Evolutionary conservation across 768 basidiomycete genomes (phyloP).

Genomic region (Tubosaeta sp.): DNA sequence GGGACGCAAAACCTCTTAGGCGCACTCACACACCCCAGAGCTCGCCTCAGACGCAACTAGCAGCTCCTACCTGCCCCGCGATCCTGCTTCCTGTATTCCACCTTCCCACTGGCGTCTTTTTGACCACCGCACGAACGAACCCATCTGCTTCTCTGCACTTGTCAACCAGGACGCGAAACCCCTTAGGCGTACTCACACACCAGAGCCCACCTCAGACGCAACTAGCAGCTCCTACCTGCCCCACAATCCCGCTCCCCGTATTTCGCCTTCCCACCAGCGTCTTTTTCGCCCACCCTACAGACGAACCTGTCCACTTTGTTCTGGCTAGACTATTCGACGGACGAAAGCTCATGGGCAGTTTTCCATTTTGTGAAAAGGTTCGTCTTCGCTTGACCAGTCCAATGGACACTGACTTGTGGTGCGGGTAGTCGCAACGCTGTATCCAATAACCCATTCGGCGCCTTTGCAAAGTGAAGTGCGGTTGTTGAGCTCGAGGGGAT

Average conservation of each 20-base stretch:
- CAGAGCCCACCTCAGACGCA: constrained; percentile 60
- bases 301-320: constrained; percentile 87
- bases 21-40: constrained; percentile 65
- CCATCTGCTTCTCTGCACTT: too few species aligned
- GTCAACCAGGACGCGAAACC: constrained; percentile 70
- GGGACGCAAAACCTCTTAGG: constrained; percentile 62
- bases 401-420: constrained; percentile 32
- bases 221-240: constrained; percentile 46
- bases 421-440: constrained; percentile 36
- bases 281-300: constrained; percentile 87
- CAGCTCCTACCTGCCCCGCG: constrained; percentile 46
- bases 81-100: too few species aligned
- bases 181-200: constrained; percentile 56
- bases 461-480: constrained; percentile 48
- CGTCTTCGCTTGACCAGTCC: constrained; percentile 16
- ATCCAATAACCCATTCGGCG: constrained; percentile 39
- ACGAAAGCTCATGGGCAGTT: constrained; percentile 55
- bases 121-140: too few species aligned
- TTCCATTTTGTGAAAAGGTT: constrained; percentile 97
- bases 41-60: constrained; percentile 53
- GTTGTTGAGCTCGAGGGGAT: constrained; percentile 25
- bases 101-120: too few species aligned
- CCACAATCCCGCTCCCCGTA: constrained; percentile 31
- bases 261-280: constrained; percentile 38
- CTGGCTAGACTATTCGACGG: constrained; percentile 45